Conservation (phyloP, 495 filamentous ascomycete genomes). For the Daldinia concentrica region DNA sequence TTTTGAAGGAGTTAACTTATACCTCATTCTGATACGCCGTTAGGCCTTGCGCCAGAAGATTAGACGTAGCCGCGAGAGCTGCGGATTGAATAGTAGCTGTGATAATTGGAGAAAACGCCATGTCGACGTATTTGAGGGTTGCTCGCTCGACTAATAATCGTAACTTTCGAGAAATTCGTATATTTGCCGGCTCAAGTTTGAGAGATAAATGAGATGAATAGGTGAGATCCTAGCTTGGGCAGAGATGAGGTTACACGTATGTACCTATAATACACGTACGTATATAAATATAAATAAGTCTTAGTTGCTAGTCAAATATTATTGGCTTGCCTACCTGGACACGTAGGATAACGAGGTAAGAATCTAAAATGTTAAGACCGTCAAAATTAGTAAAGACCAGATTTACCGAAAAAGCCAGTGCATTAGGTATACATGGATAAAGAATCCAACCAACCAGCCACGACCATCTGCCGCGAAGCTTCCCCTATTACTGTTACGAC, state of each 20-base stretch:
- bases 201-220: not conserved
- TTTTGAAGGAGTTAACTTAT: conserved; percentile 37
- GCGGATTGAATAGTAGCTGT: conserved; percentile 75
- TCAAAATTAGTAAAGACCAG: not conserved
- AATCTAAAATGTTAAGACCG: not conserved
- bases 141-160: not conserved
- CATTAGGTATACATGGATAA: conserved; percentile 3
- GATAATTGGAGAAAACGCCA: conserved; percentile 65
- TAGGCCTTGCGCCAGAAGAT: conserved; percentile 82
- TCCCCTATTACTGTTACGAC: not conserved
- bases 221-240: not conserved
- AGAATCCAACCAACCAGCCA: not conserved
- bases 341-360: not conserved
- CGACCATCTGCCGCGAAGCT: not conserved
- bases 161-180: not conserved
- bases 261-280: not conserved
- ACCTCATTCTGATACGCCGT: conserved; percentile 73
- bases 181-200: not conserved
- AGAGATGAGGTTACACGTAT: conserved; percentile 1
- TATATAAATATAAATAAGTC: not conserved
- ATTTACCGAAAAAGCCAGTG: not conserved
- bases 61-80: conserved; percentile 77
- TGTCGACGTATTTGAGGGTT: conserved; percentile 10
- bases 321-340: not conserved
- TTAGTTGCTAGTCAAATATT: not conserved